Evolutionary conservation across 148 eudicot genomes (phyloP).

Genomic region (Rhododendron molle): DNA sequence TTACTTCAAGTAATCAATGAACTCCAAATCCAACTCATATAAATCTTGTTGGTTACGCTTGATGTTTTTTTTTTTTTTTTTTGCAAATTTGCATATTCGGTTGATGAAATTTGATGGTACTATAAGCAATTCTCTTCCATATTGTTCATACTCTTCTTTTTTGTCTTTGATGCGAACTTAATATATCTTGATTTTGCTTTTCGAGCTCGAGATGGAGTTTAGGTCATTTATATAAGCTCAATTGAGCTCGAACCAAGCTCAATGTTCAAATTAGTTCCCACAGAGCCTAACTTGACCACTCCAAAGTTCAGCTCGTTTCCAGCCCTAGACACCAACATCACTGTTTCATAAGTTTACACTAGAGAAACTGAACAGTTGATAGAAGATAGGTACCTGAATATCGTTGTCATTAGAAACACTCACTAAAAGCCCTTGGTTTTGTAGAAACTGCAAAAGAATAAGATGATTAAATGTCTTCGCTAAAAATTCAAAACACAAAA

Average conservation of each 20-base stretch:
- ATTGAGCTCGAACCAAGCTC: not conserved
- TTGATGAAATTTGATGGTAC: not conserved
- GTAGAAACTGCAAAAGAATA: constrained; percentile 51
- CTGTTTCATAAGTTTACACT: not conserved
- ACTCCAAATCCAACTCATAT: not conserved
- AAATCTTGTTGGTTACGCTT: not conserved
- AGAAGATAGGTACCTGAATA: constrained; percentile 42
- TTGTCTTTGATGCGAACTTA: not conserved
- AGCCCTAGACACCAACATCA: not conserved
- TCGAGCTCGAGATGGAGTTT: not conserved
- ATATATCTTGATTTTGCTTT: not conserved
- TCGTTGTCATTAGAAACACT: constrained; percentile 54
- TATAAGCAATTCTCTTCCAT: not conserved
- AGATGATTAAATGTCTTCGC: not conserved
- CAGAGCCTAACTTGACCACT: not conserved
- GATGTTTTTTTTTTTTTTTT: not conserved
- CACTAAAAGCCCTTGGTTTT: constrained; percentile 62
- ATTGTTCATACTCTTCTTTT: not conserved
- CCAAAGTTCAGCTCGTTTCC: not conserved
- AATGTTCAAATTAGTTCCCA: not conserved
- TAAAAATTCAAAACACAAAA: not conserved
- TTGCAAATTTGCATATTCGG: not conserved
- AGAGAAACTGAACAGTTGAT: not conserved
- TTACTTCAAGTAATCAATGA: not conserved
- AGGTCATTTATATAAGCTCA: not conserved